Evolutionary conservation across 2,329 filamentous ascomycete species (phyloP).

Genomic region (Seiridium unicorne): DNA sequence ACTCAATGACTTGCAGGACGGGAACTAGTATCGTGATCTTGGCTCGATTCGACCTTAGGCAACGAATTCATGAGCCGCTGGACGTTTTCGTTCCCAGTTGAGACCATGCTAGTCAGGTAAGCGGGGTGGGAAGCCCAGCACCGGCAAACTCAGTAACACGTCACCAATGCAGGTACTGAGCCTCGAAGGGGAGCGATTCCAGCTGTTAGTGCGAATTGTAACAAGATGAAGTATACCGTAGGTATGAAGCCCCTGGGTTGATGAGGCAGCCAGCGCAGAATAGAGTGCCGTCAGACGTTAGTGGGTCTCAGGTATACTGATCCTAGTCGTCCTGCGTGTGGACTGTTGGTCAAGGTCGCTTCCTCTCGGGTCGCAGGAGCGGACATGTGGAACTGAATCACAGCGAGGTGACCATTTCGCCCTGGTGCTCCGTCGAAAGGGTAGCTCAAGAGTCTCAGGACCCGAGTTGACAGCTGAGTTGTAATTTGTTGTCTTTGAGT

Average conservation of each 20-base stretch:
- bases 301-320: background rate
- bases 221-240: background rate
- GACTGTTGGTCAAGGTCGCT: too few relatives aligned
- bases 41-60: background rate
- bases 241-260: background rate
- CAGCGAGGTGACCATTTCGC: background rate
- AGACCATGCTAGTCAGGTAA: background rate
- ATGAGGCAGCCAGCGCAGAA: background rate
- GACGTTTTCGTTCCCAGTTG: background rate
- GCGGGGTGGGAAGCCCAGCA: background rate
- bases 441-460: background rate
- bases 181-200: background rate
- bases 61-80: background rate
- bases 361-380: too few relatives aligned
- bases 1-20: slow-evolving; percentile 1
- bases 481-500: background rate
- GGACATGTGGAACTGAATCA: background rate
- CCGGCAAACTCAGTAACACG: background rate
- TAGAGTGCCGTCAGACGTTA: background rate
- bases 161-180: slow-evolving; percentile 1
- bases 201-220: background rate
- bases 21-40: slow-evolving; percentile 1
- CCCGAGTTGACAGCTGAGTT: background rate
- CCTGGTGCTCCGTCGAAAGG: too few relatives aligned
- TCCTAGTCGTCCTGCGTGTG: background rate